Base-by-base conservation (phyloP, 2,329 filamentous ascomycete genomes). In the Calonectria fujianensis region DNA sequence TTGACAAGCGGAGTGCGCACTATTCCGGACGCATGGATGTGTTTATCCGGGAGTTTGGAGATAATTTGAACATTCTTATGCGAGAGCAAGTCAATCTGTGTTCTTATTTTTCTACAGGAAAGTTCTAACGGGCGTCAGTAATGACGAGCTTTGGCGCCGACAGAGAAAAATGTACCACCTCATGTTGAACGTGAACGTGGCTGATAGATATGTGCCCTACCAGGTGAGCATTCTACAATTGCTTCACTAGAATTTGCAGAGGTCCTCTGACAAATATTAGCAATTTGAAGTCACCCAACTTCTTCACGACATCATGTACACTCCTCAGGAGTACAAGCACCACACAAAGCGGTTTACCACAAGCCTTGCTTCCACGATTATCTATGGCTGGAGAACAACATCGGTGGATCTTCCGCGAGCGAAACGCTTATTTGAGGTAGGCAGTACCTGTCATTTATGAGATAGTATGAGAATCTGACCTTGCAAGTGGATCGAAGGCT, bases 141-240 rank as follows among this genome's bases (percentile, higher is more conserved):
- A 72, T 59, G 69, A 72, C 16, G 69, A 72, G 11, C n/a, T 72
- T 13, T 72, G 69, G 69, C 59, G 69, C 6, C 31, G 69, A 31
- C 69, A 72, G 35, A 27, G 69, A 59, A 72, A 72, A 31, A 72
- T 72, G 69, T 72, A 72, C 18, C 69, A 72, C 20, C 32, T 72
- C 9, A 31, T 35, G 20, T 50, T 72, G 4, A 72, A 72, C 24
- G 69, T 66, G 11, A 72, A 72, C 14, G 59, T 66, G 9, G 69
- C 69, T 9, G 45, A 72, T 27, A 50, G 29, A 41, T 72, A 72
- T 29, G 18, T 72, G n/a, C 69, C 69, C 2, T 72, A 72, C 20
- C 69, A 72, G 37, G 69, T 66, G 66, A 35, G 4, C 8, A 13
- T 14, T 10, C 7, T 8, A 29, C 1, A n/a, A 8, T 24, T 24